Evolutionary conservation across 495 filamentous ascomycete genomes (phyloP), one percentile per base, ranked within the genome.

Genomic region (Podospora australis): DNA sequence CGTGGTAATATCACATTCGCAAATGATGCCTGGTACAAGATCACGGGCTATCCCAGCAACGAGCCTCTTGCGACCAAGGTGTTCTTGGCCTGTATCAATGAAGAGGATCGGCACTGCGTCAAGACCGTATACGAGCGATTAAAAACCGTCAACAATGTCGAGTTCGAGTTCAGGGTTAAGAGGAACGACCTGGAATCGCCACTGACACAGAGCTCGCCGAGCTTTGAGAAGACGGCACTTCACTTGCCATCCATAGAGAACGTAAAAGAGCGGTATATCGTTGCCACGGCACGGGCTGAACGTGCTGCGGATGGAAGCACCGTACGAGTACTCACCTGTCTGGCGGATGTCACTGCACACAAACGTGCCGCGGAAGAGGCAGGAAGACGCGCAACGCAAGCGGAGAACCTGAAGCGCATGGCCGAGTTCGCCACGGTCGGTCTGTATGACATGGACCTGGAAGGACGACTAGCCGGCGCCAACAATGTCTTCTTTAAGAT

Each of bases 21-120:
- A 38, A 87, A 87, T 62, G 74, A 85, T 32, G 78, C 79, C 13
- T 87, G 81, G 80, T 61, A 65, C 36, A 62, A 65, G 28, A 67
- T 70, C 23, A 69, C 64, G 0, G 62, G 62, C 2, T 56, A 53
- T 26, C 56, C 54, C 4, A 52, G 54, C 6, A 60, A 48, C 22
- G 41, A 59, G 28, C 35, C 62, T 0, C 53, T 71, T 24, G 47
- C 46, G 8, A 59, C 50, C 13, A 52, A 60, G 26, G 67, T 48
- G 13, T 68, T 73, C 38, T 44, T 70, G 11, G 55, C 59, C 3
- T 68, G 67, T 26, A 66, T 70, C 22, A 63, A 60, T 8, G 67
- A 70, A 19, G 68, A 71, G 22, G 70, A 73, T 42, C 61, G 56
- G 14, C 50, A 49, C 0, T 56, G 60, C 25, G 52, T 73, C 36